Percentiles rank a stretch among this genome's conserved stretches.
Conservation (phyloP, 208 protist genomes). For the Willaertia magna region DNA sequence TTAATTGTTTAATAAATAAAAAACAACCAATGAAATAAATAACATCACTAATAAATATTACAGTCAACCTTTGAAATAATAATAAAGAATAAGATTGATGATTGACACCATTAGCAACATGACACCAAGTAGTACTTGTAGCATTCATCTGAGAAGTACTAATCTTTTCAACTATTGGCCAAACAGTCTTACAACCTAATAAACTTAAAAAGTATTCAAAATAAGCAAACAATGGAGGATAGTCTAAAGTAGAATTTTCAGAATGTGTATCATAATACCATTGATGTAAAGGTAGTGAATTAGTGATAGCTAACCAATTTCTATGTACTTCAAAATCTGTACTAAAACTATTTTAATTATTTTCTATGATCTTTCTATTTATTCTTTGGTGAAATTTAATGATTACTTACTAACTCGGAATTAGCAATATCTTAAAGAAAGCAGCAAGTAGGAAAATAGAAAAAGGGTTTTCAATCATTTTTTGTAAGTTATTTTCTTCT, state of each 20-base stretch:
- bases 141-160: too few relatives aligned
- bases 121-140: background rate
- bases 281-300: constrained; percentile 45
- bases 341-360: constrained; percentile 13
- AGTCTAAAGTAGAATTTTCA: constrained; percentile 58
- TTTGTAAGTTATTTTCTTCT: too few relatives aligned
- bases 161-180: background rate
- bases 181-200: constrained; percentile 11
- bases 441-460: too few relatives aligned
- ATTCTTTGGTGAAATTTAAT: too few relatives aligned
- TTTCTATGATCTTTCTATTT: background rate
- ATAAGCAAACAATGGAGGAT: constrained; percentile 75
- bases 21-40: background rate
- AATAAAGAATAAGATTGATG: constrained; percentile 38
- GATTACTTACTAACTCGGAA: background rate
- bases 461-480: too few relatives aligned
- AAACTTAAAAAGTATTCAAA: constrained; percentile 52
- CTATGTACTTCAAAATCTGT: constrained; percentile 78
- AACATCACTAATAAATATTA: constrained; percentile 30
- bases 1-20: background rate
- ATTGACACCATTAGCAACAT: constrained; percentile 30
- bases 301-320: constrained; percentile 73
- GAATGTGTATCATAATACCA: constrained; percentile 47
- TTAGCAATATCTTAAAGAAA: background rate
- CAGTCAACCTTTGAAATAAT: constrained; percentile 53